Conservation (phyloP, 208 protist species). For the Leishmania aethiopica region DNA sequence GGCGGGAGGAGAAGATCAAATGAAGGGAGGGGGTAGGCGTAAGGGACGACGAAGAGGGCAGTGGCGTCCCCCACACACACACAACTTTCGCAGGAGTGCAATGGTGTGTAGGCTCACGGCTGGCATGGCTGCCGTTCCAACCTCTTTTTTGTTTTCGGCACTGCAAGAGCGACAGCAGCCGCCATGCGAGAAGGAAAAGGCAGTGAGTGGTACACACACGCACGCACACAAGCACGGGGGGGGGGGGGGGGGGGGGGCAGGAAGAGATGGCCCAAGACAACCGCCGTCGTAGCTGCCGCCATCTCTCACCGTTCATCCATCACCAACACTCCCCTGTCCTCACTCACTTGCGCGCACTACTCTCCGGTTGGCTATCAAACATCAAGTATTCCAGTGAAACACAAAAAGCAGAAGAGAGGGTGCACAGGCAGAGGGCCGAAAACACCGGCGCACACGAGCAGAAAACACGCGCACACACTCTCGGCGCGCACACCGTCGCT, state of each 20-base stretch:
- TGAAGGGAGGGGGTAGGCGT: background rate
- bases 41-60: background rate
- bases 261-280: background rate
- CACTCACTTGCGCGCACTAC: background rate
- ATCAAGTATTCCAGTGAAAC: conserved; percentile 7
- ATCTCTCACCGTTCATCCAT: background rate
- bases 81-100: background rate
- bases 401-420: background rate
- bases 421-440: background rate
- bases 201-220: background rate
- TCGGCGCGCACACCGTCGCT: background rate
- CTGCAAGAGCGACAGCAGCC: background rate
- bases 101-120: background rate
- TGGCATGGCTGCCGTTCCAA: background rate
- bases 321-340: background rate
- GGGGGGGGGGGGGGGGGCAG: background rate
- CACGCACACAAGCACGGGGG: background rate
- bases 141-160: background rate
- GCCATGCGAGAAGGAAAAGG: background rate
- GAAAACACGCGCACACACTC: background rate
- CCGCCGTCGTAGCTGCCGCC: background rate
- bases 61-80: background rate
- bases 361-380: background rate
- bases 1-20: background rate
- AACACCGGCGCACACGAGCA: background rate